Evolutionary conservation across 345 rosid genomes (phyloP), one percentile per base, ranked within the genome.

Genomic region (Hibiscus trionum): DNA sequence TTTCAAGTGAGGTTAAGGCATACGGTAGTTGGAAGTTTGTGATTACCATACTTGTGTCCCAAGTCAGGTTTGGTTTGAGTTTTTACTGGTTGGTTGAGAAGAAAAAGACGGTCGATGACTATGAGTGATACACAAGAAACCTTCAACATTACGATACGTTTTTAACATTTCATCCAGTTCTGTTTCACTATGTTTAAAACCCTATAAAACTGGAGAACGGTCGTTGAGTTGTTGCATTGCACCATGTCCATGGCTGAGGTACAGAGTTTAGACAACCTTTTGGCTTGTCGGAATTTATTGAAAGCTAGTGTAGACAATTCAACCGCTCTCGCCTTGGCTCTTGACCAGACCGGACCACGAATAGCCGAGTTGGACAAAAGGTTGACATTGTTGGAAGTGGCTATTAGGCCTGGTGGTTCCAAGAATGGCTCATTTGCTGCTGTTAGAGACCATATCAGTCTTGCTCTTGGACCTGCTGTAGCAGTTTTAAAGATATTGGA

Each of bases 1-100:
- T 65, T 71, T 7, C 11, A 71, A 35, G 44, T 17, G 0, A 5
- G 55, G 66, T 16, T 44, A 8, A 3, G 73, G n/a, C 31, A 31
- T 33, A 31, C 19, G 76, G 76, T 61, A 12, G 75, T 52, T 73
- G 70, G 62, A 15, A 33, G 35, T 64, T 35, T 61, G 19, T 2
- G 59, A 15, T 21, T 56, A 4, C 21, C 60, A 80, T 77, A 78
- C 76, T 85, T 85, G 83, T 68, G 73, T 80, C 83, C 83, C 72
- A 83, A 78, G 85, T 75, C 80, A 84, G 78, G 92, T 86, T 88
- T 86, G 92, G 92, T 86, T 84, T 83, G 88, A 27, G 49, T 77
- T 76, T 57, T 86, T 74, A 7, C 80, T 65, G 46, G 84, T 88
- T 78, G 76, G 88, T 84, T 85, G 61, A 73, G 75, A 77, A 80